Evolutionary conservation across 2,329 filamentous ascomycete genomes (phyloP), one percentile per base, ranked within the genome.

Genomic region (Colletotrichum karsti): DNA sequence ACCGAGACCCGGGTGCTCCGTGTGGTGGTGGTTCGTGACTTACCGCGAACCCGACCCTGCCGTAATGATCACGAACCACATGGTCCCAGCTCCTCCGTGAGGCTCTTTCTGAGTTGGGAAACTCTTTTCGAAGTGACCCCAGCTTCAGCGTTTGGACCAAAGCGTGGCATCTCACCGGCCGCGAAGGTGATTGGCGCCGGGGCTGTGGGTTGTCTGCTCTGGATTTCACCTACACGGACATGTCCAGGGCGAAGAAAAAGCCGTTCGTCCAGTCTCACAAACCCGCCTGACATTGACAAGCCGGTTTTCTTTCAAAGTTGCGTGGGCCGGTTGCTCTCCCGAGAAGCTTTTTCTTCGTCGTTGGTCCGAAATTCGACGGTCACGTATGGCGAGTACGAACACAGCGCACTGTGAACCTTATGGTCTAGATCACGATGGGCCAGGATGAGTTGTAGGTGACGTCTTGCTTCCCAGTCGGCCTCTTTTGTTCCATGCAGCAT

Each of bases 231-330:
- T 42, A 22, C 54, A 65, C 61, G 18, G 65, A 48, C 61, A 24
- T 53, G 33, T 9, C 13, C 22, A 4, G 18, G 5, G 12, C 15
- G 7, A 54, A 59, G 37, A 8, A n/a, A 20, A n/a, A 4, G 26
- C 24, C 10, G 53, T 68, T 68, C 65, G 46, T 68, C 65, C 8
- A 55, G 60, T 59, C 37, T 65, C 15, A n/a, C 18, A 3, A 18
- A 5, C 18, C 20, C 26, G 13, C 24, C 20, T 22, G 5, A 41
- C 20, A 59, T 18, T 51, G 44, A 39, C 8, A 30, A 44, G 22
- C 37, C 48, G 33, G 41, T 39, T 51, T 53, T 58, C 37, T 58
- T 44, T 46, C 44, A 46, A 15, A n/a, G 37, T 4, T 53, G 12
- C n/a, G 42, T 28, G 15, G 30, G 42, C 26, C n/a, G 39, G 10